Percentiles rank a stretch among this genome's conserved stretches.
These are phyloP conservation scores for Globisporangium paroecandrum DNA, from an alignment of 352 stramenopile genomes.

Conservation along the genomic window DNA sequence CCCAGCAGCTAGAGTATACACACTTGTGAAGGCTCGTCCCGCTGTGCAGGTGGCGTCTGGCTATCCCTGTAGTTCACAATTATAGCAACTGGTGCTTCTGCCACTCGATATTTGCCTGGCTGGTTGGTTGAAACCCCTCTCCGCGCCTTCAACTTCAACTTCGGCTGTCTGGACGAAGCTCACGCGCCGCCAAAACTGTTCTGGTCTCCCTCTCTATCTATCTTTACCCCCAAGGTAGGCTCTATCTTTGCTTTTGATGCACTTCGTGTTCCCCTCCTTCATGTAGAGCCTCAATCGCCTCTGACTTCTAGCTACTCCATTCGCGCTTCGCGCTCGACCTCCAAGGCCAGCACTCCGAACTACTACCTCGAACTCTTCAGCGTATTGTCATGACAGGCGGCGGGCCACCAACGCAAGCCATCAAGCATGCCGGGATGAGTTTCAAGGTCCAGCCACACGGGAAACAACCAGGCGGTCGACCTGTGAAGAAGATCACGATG, in stretches of 20 bases:
- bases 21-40: too few species aligned
- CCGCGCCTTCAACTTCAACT: too few species aligned
- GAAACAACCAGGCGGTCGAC: not conserved
- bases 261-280: too few species aligned
- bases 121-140: too few species aligned
- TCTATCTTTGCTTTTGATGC: not conserved
- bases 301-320: not conserved
- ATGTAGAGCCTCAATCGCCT: too few species aligned
- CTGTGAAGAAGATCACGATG: not conserved
- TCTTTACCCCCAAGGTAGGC: not conserved
- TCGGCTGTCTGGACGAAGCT: too few species aligned
- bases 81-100: too few species aligned
- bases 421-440: not conserved
- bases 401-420: not conserved
- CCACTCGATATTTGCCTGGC: too few species aligned
- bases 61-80: too few species aligned
- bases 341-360: not conserved
- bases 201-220: not conserved
- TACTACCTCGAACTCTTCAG: not conserved
- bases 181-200: too few species aligned
- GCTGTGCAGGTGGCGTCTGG: too few species aligned
- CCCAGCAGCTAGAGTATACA: too few species aligned
- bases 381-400: not conserved
- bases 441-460: not conserved
- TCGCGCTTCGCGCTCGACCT: not conserved